phyloP scores from a whole-genome alignment of 148 eudicot species.

The Heliamphora exappendiculata region DNA sequence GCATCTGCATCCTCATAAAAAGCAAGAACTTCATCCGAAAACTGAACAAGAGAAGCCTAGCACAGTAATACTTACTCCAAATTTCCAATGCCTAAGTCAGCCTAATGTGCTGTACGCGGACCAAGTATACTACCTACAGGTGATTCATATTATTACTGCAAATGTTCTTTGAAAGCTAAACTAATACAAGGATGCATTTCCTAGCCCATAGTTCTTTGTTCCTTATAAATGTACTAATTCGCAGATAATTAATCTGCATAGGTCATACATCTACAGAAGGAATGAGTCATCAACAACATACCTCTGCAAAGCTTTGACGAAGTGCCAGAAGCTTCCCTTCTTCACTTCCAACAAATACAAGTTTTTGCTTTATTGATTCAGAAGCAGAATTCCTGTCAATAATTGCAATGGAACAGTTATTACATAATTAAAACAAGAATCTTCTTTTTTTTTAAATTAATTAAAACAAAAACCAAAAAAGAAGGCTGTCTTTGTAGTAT shows the following conservation, averaged over 20 bases:
- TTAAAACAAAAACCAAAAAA: too few relatives aligned
- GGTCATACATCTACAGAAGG: not conserved
- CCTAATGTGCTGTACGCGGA: too few relatives aligned
- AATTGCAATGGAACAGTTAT: constrained; percentile 1
- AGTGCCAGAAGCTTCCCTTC: constrained; percentile 89
- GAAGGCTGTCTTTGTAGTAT: constrained; percentile 1
- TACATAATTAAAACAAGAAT: not conserved
- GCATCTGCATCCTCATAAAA: too few relatives aligned
- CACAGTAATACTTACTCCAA: too few relatives aligned
- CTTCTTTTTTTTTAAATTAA: too few relatives aligned
- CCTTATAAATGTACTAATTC: not conserved
- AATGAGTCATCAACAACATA: constrained; percentile 20
- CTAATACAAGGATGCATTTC: not conserved
- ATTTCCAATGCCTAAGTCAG: too few relatives aligned
- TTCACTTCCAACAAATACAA: constrained; percentile 86
- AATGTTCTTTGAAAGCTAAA: not conserved
- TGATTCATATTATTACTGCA: not conserved
- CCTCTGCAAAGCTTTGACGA: constrained; percentile 93
- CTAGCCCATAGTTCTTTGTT: not conserved
- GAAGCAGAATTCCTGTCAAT: constrained; percentile 80
- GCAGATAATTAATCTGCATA: not conserved
- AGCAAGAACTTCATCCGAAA: too few relatives aligned
- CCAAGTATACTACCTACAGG: not conserved
- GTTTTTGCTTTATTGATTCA: constrained; percentile 67
- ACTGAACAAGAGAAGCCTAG: too few relatives aligned